These are phyloP conservation scores for Solanum arcanum DNA, from an alignment of 257 asterid genomes.

Conservation along the genomic window DNA sequence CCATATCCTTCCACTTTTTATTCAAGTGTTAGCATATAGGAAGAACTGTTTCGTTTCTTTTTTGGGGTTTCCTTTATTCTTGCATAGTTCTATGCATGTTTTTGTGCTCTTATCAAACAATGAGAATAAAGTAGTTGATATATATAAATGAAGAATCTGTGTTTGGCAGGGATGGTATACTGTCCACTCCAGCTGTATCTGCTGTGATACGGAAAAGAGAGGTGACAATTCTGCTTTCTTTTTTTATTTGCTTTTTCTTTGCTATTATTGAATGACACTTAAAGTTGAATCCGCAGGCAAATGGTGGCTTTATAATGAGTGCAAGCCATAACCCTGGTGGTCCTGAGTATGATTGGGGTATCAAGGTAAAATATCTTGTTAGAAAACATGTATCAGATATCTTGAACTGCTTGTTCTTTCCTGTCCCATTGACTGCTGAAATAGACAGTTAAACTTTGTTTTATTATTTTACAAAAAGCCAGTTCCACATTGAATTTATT, in stretches of 20 bases:
- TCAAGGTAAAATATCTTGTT: constrained; percentile 46
- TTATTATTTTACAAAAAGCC: not conserved
- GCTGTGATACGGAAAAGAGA: constrained; percentile 92
- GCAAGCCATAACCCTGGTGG: constrained; percentile 99
- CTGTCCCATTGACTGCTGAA: not conserved
- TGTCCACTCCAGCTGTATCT: constrained; percentile 96
- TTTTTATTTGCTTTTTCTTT: not conserved
- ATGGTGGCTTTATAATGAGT: constrained; percentile 97
- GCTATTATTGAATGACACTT: not conserved
- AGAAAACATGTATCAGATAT: not conserved
- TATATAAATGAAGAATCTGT: not conserved
- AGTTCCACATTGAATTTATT: not conserved
- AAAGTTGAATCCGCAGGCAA: constrained; percentile 41
- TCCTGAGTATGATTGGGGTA: constrained; percentile 98
- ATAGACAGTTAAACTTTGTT: not conserved
- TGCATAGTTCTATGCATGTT: not conserved
- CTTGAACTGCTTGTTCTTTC: not conserved
- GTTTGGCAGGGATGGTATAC: constrained; percentile 67
- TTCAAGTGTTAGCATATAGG: not conserved
- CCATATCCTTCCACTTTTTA: not conserved
- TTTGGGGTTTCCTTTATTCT: not conserved
- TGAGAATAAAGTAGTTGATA: not conserved
- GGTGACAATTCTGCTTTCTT: constrained; percentile 22
- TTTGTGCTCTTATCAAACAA: not conserved
- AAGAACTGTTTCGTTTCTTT: not conserved